A percentile compares a stretch with the other conserved stretches of the same genome.
Conservation (phyloP, 805 yeast genomes). For the Wickerhamomyces hampshirensis region DNA sequence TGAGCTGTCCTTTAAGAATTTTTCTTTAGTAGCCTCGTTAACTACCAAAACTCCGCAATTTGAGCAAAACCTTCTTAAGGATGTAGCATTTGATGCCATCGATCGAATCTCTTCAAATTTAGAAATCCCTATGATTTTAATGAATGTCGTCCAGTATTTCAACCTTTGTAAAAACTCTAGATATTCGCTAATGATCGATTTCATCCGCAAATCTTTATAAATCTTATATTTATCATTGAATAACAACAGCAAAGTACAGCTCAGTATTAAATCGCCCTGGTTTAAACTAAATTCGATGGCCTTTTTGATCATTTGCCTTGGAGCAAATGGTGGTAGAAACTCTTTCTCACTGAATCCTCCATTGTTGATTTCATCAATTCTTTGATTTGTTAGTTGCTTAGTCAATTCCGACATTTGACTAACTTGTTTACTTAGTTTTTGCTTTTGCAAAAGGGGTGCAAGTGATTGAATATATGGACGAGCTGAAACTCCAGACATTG, state of each 20-base stretch:
- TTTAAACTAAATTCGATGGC: constrained; percentile 49
- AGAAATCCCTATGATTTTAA: constrained; percentile 45
- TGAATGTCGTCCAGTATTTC: constrained; percentile 52
- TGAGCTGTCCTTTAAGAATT: constrained; percentile 25
- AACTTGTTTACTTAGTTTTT: constrained; percentile 6
- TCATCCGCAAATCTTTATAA: constrained; percentile 29
- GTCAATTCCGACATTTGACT: constrained; percentile 23
- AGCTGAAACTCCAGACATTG: constrained; percentile 12
- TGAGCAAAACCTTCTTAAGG: constrained; percentile 55
- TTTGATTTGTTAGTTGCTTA: constrained; percentile 21
- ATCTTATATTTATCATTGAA: constrained; percentile 40
- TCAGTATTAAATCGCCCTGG: constrained; percentile 63
- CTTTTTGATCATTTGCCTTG: constrained; percentile 42
- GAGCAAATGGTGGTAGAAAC: constrained; percentile 51
- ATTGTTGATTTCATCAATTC: constrained; percentile 2
- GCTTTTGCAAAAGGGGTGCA: constrained; percentile 10
- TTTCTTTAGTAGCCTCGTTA: constrained; percentile 51
- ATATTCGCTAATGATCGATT: constrained; percentile 55
- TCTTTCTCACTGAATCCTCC: constrained; percentile 1
- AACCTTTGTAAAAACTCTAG: constrained; percentile 47
- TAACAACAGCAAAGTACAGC: constrained; percentile 51
- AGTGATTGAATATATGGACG: constrained; percentile 14
- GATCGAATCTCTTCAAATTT: constrained; percentile 25
- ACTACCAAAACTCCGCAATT: constrained; percentile 54
- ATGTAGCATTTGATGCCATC: constrained; percentile 24